Conservation (phyloP, 2,329 filamentous ascomycete species). For the Orbilia javanica region DNA sequence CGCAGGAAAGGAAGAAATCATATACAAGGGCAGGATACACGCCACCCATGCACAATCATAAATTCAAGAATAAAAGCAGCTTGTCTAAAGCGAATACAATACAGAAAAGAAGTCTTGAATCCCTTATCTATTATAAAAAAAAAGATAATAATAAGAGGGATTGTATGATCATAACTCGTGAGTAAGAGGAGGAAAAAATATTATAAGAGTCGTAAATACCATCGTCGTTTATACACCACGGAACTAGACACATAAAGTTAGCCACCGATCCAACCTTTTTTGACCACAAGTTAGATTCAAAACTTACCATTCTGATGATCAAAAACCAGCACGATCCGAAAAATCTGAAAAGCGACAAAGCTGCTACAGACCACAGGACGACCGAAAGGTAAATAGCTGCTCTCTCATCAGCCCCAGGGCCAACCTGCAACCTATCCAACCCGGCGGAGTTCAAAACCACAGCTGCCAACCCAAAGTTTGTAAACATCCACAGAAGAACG, state of each 20-base stretch:
- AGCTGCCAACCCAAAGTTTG: slow-evolving; percentile 88
- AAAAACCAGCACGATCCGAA: slow-evolving; percentile 91
- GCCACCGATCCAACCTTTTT: background rate
- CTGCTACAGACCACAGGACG: slow-evolving; percentile 90
- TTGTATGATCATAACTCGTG: slow-evolving; percentile 39
- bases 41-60: background rate
- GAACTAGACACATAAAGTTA: slow-evolving; percentile 60
- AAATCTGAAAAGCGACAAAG: slow-evolving; percentile 85
- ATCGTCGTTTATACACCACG: slow-evolving; percentile 61
- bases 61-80: background rate
- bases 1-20: too few relatives aligned
- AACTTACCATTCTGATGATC: slow-evolving; percentile 84
- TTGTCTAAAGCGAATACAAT: slow-evolving; percentile 15
- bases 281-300: background rate
- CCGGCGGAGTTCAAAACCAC: slow-evolving; percentile 89
- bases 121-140: background rate
- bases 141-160: background rate
- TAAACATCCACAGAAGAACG: slow-evolving; percentile 95
- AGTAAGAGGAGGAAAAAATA: slow-evolving; percentile 8
- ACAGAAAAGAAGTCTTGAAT: slow-evolving; percentile 5
- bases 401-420: slow-evolving; percentile 67
- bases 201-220: slow-evolving; percentile 27
- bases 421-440: slow-evolving; percentile 74
- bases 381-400: slow-evolving; percentile 87
- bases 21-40: too few relatives aligned